Percentiles rank a stretch among this genome's conserved stretches.
Conservation (phyloP, 1,284 basidiomycete genomes). For the Pholiota adiposa region DNA sequence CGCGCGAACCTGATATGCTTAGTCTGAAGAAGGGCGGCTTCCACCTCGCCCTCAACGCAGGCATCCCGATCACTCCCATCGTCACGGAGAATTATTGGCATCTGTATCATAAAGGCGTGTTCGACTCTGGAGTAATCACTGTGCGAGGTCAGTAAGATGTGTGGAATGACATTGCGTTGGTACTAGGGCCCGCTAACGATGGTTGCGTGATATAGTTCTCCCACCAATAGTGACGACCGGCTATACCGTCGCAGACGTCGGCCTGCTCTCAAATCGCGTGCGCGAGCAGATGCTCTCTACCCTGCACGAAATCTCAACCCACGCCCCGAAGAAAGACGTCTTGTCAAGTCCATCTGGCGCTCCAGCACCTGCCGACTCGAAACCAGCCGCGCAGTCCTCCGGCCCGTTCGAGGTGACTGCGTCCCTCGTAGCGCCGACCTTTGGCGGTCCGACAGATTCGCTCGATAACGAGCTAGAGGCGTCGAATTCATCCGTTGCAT, state of each 20-base stretch:
- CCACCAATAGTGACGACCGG: constrained; percentile 78
- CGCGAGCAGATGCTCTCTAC: constrained; percentile 74
- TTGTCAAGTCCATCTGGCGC: neutral
- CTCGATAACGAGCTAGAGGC: constrained; percentile 15
- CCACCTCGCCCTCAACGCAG: constrained; percentile 91
- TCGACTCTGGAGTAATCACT: constrained; percentile 79
- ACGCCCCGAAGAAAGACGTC: constrained; percentile 26
- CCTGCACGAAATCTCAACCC: constrained; percentile 68
- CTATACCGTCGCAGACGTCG: constrained; percentile 68
- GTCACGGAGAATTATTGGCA: constrained; percentile 95
- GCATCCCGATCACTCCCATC: constrained; percentile 89
- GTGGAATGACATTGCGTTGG: no score
- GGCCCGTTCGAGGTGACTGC: neutral
- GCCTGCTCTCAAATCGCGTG: constrained; percentile 63
- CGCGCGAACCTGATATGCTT: constrained; percentile 69
- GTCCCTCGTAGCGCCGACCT: constrained; percentile 8
- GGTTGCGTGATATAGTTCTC: constrained; percentile 55
- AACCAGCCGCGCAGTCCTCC: neutral
- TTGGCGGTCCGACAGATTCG: constrained; percentile 8
- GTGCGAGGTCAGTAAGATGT: constrained; percentile 70
- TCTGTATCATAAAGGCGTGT: constrained; percentile 79
- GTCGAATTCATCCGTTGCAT: constrained; percentile 45
- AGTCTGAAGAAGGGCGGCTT: constrained; percentile 99
- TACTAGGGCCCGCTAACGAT: no score
- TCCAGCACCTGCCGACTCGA: neutral